Evolutionary conservation across 192 early-diverging fungal species (phyloP).

Genomic region (Mortierella claussenii): DNA sequence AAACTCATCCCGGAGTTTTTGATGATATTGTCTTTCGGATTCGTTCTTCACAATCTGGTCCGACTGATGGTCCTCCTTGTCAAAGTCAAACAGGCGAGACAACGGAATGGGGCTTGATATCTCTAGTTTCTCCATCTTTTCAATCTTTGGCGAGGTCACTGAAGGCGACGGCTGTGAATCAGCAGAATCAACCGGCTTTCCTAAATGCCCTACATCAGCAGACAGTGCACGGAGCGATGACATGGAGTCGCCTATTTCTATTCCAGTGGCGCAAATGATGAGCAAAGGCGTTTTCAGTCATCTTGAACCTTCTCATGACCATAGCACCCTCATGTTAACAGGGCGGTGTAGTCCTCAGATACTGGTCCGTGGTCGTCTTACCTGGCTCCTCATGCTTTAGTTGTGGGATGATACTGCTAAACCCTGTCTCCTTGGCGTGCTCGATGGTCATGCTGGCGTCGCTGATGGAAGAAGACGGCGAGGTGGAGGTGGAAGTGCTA

Average conservation of each 20-base stretch:
- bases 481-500: slow-evolving; percentile 36
- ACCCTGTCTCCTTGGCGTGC: slow-evolving; percentile 41
- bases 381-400: slow-evolving; percentile 46
- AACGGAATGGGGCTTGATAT: slow-evolving; percentile 41
- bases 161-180: neutral
- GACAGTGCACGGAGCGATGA: slow-evolving; percentile 23
- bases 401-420: slow-evolving; percentile 31
- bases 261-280: neutral
- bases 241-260: slow-evolving; percentile 42
- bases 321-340: too few species aligned
- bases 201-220: too few species aligned
- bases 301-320: too few species aligned
- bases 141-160: slow-evolving; percentile 21
- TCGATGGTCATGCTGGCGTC: slow-evolving; percentile 40
- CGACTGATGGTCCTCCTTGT: slow-evolving; percentile 38
- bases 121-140: slow-evolving; percentile 29
- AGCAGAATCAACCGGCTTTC: too few species aligned
- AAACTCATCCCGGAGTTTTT: slow-evolving; percentile 44
- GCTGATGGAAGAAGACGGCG: slow-evolving; percentile 42
- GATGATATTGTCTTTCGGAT: slow-evolving; percentile 34
- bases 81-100: slow-evolving; percentile 48
- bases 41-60: slow-evolving; percentile 38
- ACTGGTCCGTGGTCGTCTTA: too few species aligned
- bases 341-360: too few species aligned
- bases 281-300: neutral